These are phyloP conservation scores for Garcia nutans DNA, from an alignment of 345 rosid species.

Conservation along the genomic window DNA sequence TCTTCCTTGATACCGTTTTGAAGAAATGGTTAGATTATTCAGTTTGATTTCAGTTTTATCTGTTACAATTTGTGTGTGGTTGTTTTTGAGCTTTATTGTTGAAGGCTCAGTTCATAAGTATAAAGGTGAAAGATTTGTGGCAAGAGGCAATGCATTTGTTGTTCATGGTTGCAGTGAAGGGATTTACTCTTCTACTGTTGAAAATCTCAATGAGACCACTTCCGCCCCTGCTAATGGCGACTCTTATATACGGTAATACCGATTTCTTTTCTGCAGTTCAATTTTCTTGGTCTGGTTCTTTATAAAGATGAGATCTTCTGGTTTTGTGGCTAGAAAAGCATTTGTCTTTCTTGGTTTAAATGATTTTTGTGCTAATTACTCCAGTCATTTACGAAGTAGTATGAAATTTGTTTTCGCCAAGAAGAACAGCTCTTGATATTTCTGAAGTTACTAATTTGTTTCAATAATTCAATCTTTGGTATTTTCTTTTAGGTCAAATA, in stretches of 20 bases:
- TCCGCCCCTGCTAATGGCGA: conserved; percentile 41
- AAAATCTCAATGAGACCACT: conserved; percentile 23
- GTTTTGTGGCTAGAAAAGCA: not conserved
- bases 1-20: not conserved
- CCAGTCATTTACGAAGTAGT: not conserved
- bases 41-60: conserved; percentile 22
- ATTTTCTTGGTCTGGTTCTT: not conserved
- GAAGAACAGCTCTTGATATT: not conserved
- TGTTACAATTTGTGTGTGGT: conserved; percentile 25
- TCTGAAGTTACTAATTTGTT: not conserved
- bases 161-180: conserved; percentile 97
- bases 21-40: conserved; percentile 22
- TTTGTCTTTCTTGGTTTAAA: not conserved
- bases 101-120: conserved; percentile 89
- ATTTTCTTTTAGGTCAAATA: not conserved
- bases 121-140: conserved; percentile 59
- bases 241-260: conserved; percentile 64
- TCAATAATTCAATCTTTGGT: not conserved
- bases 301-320: conserved; percentile 14
- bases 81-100: conserved; percentile 17
- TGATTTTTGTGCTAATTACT: not conserved
- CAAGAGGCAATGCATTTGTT: conserved; percentile 88
- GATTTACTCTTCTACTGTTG: conserved; percentile 64
- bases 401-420: not conserved
- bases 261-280: not conserved